A percentile compares a stretch with the other conserved stretches of the same genome.
Conservation (phyloP, 2,329 filamentous ascomycete species). For the Beauveria asiatica region DNA sequence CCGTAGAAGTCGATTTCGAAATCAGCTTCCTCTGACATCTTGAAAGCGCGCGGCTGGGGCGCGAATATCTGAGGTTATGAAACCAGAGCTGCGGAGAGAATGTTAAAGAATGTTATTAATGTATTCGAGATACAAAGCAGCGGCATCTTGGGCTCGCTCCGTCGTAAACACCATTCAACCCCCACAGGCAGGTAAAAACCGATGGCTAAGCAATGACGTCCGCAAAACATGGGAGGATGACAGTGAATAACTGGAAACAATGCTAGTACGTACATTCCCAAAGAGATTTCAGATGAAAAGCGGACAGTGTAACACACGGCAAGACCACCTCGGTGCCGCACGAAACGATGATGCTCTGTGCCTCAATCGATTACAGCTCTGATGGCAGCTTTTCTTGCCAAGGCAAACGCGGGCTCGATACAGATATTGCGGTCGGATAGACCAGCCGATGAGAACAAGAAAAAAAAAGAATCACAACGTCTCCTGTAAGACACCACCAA, state of each 20-base stretch:
- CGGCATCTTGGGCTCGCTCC: not conserved
- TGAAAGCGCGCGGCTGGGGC: slow-evolving; percentile 12
- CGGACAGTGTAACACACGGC: slow-evolving; percentile 23
- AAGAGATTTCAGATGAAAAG: slow-evolving; percentile 11
- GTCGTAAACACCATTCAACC: not conserved
- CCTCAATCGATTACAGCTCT: slow-evolving; percentile 29
- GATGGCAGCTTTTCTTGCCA: slow-evolving; percentile 1
- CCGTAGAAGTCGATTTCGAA: slow-evolving; percentile 68
- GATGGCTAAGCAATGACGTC: slow-evolving; percentile 2
- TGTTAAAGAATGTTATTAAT: slow-evolving; percentile 12
- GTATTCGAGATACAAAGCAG: slow-evolving; percentile 11
- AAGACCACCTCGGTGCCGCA: slow-evolving; percentile 34
- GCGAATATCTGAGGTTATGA: not conserved
- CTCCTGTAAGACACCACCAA: slow-evolving; percentile 8
- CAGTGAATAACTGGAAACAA: slow-evolving; percentile 30
- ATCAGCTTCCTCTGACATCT: slow-evolving; percentile 62
- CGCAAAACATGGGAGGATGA: slow-evolving; percentile 23
- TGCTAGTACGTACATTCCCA: slow-evolving; percentile 49
- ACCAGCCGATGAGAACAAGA: slow-evolving; percentile 3
- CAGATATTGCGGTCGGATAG: slow-evolving; percentile 9
- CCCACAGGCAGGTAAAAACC: not conserved
- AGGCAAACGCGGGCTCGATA: slow-evolving; percentile 3
- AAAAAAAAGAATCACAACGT: not conserved
- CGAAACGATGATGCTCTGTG: slow-evolving; percentile 57
- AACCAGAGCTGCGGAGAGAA: slow-evolving; percentile 5